Base-by-base conservation (phyloP, 768 basidiomycete species). In the Xanthoconium stramineum region DNA sequence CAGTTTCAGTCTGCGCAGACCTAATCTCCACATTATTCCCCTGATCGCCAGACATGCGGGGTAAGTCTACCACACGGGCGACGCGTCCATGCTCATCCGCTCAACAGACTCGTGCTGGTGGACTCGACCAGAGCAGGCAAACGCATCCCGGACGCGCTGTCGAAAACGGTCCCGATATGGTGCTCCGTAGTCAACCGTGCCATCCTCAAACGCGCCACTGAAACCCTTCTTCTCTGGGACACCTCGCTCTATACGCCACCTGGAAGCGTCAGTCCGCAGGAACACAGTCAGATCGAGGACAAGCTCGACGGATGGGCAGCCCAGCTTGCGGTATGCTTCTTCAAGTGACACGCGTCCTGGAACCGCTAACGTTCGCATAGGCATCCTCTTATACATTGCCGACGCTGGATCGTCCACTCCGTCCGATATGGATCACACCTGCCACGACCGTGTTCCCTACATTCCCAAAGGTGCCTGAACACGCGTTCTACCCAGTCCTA, bases 111-210 rank as follows among this genome's bases (percentile, higher is more conserved):
- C 35, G 75, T 97, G 38, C 73, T 98, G 1, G 92, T 97, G 10
- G 96, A 98, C 66, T 97, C 95, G 0, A 97, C 96, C 0, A 78
- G 96, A 24, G 79, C 91, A 24, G 96, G 96, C 10, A 98, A 98
- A 74, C 84, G 93, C 14, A 86, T 96, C 47, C 96, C 96, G 1
- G 96, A 98, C 60, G 93, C 95, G 0, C 78, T 98, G 2, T 90
- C 90, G 2, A 98, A 96, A 58, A 96, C 94, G 0, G 79, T 98
- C 1, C 95, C 95, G 0, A 89, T 95, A 49, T 98, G 96, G 96
- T 96, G 95, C 68, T 78, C 90, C 10, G 90, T 94, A 6, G 76
- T 96, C 58, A 98, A 96, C 65, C 78, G 83, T 49, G 86, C 83
- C 30, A 69, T 83, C 35, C 59, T 68, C 56, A 62, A 52, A 19